phyloP scores from a whole-genome alignment of 2,329 filamentous ascomycete genomes.

The Colletotrichum graminicola region DNA sequence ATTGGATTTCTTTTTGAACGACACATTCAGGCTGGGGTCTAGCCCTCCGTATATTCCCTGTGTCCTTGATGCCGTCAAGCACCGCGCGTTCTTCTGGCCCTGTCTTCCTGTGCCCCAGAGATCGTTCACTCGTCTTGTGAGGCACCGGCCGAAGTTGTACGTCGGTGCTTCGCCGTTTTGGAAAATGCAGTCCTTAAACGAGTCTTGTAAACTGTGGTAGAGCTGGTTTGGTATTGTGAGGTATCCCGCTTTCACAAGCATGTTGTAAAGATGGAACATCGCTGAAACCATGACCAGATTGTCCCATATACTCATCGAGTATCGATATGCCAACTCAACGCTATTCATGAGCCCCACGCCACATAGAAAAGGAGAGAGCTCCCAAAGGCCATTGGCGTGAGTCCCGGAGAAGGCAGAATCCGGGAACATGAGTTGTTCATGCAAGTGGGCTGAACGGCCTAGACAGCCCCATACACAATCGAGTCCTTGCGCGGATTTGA shows the following conservation, averaged over 20 bases:
- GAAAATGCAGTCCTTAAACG: conserved; percentile 7
- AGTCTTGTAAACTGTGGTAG: conserved; percentile 45
- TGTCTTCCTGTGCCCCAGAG: background rate
- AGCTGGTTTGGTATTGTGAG: conserved; percentile 52
- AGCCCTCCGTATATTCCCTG: background rate
- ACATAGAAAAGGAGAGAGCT: conserved; percentile 63
- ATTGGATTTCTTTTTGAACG: conserved; percentile 52
- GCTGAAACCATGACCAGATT: conserved; percentile 53
- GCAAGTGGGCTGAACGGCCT: background rate
- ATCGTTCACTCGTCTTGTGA: conserved; percentile 18
- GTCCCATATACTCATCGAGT: conserved; percentile 55
- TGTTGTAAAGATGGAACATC: conserved; percentile 61
- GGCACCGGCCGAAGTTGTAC: conserved; percentile 1
- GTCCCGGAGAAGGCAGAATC: conserved; percentile 57
- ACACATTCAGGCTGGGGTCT: conserved; percentile 42
- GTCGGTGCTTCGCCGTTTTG: conserved; percentile 1
- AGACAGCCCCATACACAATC: background rate
- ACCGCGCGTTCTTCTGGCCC: conserved; percentile 12
- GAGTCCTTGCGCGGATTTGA: background rate
- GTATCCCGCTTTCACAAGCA: conserved; percentile 57
- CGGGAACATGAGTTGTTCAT: conserved; percentile 46
- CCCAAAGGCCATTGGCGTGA: conserved; percentile 60
- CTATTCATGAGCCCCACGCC: conserved; percentile 59
- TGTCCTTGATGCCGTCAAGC: background rate
- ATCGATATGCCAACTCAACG: conserved; percentile 54